Evolutionary conservation across 2,329 filamentous ascomycete genomes (phyloP).

Genomic region (Ceratocystiopsis brevicomis): DNA sequence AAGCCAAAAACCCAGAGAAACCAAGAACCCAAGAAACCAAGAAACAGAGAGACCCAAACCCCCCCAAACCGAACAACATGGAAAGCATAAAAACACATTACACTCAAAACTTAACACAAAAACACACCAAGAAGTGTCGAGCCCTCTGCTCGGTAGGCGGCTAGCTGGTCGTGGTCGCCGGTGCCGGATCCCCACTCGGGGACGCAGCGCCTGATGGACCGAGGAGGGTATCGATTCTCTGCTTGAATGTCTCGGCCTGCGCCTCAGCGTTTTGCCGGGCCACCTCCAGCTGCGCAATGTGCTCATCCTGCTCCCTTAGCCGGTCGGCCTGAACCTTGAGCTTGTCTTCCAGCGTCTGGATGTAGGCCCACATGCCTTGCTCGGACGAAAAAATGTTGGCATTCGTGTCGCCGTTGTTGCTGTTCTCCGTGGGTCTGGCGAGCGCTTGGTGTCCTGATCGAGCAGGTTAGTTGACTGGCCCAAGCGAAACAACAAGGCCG

Average conservation of each 20-base stretch:
- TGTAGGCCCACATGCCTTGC: slow-evolving; percentile 51
- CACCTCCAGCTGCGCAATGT: slow-evolving; percentile 19
- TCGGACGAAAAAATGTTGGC: slow-evolving; percentile 49
- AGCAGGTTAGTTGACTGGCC: not conserved
- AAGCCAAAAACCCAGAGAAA: too few relatives aligned
- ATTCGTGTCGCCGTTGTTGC: slow-evolving; percentile 32
- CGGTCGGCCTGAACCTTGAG: slow-evolving; percentile 28
- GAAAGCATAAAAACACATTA: too few relatives aligned
- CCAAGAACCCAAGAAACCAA: too few relatives aligned
- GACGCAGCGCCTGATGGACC: not conserved
- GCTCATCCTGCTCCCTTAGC: slow-evolving; percentile 15
- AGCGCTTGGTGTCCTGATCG: not conserved
- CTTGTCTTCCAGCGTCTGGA: slow-evolving; percentile 48
- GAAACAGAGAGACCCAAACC: too few relatives aligned
- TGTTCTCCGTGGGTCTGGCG: not conserved
- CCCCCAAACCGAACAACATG: too few relatives aligned
- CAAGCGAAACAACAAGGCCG: not conserved
- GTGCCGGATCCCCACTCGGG: too few relatives aligned
- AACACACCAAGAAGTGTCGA: too few relatives aligned
- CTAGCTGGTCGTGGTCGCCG: too few relatives aligned
- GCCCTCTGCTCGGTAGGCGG: too few relatives aligned
- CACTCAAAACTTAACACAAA: too few relatives aligned
- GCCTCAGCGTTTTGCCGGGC: slow-evolving; percentile 19
- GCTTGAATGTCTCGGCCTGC: slow-evolving; percentile 18
- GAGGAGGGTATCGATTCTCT: slow-evolving; percentile 14